phyloP scores from a whole-genome alignment of 257 asterid species.

The Asclepias syriaca region DNA sequence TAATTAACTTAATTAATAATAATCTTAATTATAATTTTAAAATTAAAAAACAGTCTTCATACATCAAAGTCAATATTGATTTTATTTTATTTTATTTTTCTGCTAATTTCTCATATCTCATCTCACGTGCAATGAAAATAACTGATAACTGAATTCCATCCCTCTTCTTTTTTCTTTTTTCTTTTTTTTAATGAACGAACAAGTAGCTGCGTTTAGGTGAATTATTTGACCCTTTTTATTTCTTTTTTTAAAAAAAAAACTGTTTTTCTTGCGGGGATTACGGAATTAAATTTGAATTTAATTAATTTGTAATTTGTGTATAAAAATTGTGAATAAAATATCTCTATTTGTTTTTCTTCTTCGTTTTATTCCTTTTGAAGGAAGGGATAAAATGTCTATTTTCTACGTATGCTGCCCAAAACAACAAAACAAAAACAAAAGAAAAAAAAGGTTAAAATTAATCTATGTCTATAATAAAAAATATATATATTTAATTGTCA shows the following conservation, averaged over 20 bases:
- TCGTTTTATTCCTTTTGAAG: neutral
- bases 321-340: too few species aligned
- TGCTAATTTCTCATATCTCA: neutral
- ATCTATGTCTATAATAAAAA: too few species aligned
- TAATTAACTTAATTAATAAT: too few species aligned
- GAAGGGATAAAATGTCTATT: too few species aligned
- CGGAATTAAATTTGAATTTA: neutral
- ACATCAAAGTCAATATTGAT: too few species aligned
- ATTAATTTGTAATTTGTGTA: too few species aligned
- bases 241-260: neutral
- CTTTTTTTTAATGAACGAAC: neutral
- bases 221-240: neutral
- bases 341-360: neutral
- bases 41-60: too few species aligned
- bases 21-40: too few species aligned
- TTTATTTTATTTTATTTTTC: neutral
- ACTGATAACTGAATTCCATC: neutral
- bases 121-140: neutral
- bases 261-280: neutral
- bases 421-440: too few species aligned
- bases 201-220: neutral
- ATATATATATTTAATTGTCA: too few species aligned
- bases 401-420: too few species aligned
- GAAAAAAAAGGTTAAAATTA: too few species aligned
- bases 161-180: neutral